Evolutionary conservation across 1,284 basidiomycete species (phyloP).

Genomic region (Inonotus obliquus): DNA sequence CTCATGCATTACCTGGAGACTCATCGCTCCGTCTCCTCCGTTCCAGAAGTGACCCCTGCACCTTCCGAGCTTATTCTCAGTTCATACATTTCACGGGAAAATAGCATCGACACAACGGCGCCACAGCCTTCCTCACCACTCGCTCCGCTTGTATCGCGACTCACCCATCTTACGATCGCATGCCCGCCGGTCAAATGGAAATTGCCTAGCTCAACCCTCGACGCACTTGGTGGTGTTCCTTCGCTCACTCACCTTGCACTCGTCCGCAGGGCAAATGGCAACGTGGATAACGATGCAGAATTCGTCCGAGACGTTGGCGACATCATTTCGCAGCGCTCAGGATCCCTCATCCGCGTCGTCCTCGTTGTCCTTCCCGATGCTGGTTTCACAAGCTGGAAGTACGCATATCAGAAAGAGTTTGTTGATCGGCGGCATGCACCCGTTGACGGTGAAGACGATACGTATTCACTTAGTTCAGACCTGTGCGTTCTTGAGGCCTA

Average conservation of each 20-base stretch:
- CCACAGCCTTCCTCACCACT: background rate
- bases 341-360: conserved; percentile 3
- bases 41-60: background rate
- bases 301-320: conserved; percentile 33
- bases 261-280: conserved; percentile 36
- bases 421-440: background rate
- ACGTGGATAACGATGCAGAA: conserved; percentile 38
- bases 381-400: conserved; percentile 3
- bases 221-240: conserved; percentile 30
- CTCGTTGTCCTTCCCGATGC: conserved; percentile 9
- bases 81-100: conserved; percentile 4
- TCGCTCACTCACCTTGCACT: conserved; percentile 39
- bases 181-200: conserved; percentile 36
- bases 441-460: background rate
- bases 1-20: background rate
- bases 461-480: background rate
- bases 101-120: background rate
- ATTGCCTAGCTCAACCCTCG: conserved; percentile 33
- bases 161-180: conserved; percentile 37
- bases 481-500: conserved; percentile 1
- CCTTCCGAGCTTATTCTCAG: conserved; percentile 12
- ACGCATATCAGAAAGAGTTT: background rate
- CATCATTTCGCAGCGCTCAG: conserved; percentile 26
- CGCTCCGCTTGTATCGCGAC: background rate
- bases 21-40: background rate